Conservation (phyloP, 2,329 filamentous ascomycete species). For the Colletotrichum cereale region DNA sequence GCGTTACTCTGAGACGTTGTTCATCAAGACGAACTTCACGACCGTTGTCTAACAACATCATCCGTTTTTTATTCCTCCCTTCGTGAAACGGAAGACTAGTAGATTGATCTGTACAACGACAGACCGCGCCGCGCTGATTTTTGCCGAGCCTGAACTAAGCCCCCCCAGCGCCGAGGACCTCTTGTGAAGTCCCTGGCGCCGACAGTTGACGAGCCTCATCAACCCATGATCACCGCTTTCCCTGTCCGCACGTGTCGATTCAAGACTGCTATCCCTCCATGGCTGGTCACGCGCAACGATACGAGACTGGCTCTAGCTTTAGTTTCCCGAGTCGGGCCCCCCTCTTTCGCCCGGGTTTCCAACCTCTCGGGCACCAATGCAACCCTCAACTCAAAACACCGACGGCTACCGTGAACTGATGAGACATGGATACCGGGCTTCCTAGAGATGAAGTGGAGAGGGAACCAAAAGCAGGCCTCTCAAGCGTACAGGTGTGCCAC, state of each 20-base stretch:
- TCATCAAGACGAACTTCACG: background rate
- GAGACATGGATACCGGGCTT: conserved; percentile 19
- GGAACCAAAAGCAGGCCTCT: background rate
- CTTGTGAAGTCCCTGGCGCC: background rate
- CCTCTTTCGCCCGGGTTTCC: background rate
- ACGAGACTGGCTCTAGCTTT: conserved; percentile 12
- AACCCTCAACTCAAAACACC: conserved; percentile 17
- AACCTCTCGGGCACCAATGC: conserved; percentile 37
- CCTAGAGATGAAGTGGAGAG: background rate
- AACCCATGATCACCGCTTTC: background rate
- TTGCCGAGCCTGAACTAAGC: background rate
- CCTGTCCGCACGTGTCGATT: conserved; percentile 26
- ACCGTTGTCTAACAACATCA: background rate
- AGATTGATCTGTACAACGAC: too few species aligned
- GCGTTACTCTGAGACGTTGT: background rate
- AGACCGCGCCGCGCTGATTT: background rate
- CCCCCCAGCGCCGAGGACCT: background rate
- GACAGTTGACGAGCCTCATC: conserved; percentile 10
- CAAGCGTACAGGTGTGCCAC: background rate
- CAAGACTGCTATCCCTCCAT: background rate
- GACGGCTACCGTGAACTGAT: conserved; percentile 31
- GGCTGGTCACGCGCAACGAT: conserved; percentile 20
- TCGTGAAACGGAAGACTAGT: background rate
- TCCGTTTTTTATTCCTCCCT: background rate
- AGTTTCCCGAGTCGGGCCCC: conserved; percentile 19